Evolutionary conservation across 139 green algal species (phyloP).

Genomic region (Yamagishiella unicocca): DNA sequence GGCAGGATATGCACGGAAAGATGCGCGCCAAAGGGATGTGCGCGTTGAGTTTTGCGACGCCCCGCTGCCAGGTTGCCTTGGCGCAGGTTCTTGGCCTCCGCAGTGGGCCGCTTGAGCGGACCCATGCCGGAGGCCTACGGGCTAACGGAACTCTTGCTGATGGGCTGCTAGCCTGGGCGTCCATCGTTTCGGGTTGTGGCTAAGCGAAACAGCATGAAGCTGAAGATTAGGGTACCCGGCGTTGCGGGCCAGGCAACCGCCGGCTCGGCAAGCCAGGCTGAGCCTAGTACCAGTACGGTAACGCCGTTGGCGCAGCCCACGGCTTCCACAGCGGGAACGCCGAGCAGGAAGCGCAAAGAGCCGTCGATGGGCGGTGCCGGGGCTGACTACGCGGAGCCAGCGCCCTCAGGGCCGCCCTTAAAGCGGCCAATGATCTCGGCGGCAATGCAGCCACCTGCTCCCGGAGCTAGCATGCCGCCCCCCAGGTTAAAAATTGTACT

Average conservation of each 20-base stretch:
- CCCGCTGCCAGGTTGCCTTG: neutral
- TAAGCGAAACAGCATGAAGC: conserved; percentile 6
- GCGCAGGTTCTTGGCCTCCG: conserved; percentile 30
- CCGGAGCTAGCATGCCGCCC: neutral
- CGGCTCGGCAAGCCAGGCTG: neutral
- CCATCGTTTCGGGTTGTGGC: neutral
- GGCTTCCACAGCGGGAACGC: conserved; percentile 1
- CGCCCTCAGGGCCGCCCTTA: neutral
- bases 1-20: neutral
- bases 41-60: neutral
- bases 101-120: conserved; percentile 10
- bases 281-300: conserved; percentile 15
- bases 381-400: neutral
- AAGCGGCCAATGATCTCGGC: neutral
- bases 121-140: conserved; percentile 11
- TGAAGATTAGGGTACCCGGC: conserved; percentile 22
- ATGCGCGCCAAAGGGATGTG: neutral
- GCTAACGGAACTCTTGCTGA: neutral
- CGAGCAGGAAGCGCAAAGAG: conserved; percentile 26
- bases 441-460: neutral
- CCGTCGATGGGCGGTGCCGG: neutral
- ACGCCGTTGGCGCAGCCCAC: conserved; percentile 13
- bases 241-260: neutral
- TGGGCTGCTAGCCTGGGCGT: neutral
- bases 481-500: neutral